Percentiles rank a stretch among this genome's conserved stretches.
Conservation (phyloP, 139 green algal genomes). For the Haematococcus lacustris region DNA sequence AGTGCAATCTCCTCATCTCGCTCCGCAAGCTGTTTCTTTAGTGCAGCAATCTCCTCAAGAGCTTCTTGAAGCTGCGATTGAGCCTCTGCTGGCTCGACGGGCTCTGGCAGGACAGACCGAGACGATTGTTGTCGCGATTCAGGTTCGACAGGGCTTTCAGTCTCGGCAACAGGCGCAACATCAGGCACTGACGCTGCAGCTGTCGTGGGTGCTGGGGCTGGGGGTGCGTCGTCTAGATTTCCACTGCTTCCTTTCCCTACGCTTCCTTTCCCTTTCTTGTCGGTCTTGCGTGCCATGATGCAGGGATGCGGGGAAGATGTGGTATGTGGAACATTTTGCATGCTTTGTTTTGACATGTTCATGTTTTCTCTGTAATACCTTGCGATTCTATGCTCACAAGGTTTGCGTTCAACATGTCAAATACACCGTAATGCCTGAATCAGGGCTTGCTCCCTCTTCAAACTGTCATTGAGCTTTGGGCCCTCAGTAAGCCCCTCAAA, state of each 20-base stretch:
- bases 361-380: background rate
- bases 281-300: too few relatives aligned
- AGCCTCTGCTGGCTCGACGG: background rate
- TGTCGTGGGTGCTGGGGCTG: background rate
- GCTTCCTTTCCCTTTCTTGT: too few relatives aligned
- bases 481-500: slow-evolving; percentile 15
- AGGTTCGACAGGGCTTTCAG: background rate
- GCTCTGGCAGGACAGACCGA: too few relatives aligned
- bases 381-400: background rate
- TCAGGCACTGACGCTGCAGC: background rate
- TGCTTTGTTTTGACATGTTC: background rate
- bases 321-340: too few relatives aligned
- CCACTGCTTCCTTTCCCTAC: too few relatives aligned
- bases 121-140: too few relatives aligned
- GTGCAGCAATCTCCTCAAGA: background rate
- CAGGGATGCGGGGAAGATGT: too few relatives aligned
- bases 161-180: background rate
- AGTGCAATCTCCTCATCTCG: background rate
- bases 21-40: background rate
- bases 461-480: slow-evolving; percentile 9
- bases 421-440: background rate
- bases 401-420: background rate
- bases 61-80: background rate
- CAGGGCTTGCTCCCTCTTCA: slow-evolving; percentile 9
- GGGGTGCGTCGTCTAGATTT: too few relatives aligned